Conservation (phyloP, 2,329 filamentous ascomycete genomes). For the Trichoderma semiorbis region DNA sequence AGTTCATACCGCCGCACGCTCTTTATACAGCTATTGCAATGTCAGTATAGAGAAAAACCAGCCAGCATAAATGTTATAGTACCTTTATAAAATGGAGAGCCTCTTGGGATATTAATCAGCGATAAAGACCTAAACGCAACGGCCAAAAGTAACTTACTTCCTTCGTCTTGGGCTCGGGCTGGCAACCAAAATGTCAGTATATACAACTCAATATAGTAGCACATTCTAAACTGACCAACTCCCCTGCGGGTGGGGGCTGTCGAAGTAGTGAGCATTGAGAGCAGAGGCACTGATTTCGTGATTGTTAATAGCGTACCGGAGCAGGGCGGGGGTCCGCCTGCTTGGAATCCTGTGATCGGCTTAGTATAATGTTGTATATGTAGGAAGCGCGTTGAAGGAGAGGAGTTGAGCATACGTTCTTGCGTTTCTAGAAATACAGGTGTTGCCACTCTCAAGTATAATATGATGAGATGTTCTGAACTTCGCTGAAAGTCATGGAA, state of each 20-base stretch:
- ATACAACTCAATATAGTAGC: neutral
- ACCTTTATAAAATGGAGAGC: neutral
- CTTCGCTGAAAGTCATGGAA: too few relatives aligned
- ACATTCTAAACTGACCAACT: neutral
- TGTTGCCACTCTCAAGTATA: too few relatives aligned
- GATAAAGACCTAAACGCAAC: neutral
- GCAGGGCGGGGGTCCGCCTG: neutral
- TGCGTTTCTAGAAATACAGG: too few relatives aligned
- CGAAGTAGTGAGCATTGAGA: neutral
- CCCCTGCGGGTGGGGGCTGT: neutral
- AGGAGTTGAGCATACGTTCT: too few relatives aligned
- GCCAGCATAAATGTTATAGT: neutral
- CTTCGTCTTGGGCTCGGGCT: neutral
- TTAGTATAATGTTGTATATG: neutral
- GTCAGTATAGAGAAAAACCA: neutral
- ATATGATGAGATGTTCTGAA: too few relatives aligned
- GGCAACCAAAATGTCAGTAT: neutral
- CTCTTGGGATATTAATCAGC: neutral
- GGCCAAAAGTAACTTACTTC: neutral
- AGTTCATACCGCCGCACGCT: neutral
- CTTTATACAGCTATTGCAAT: neutral
- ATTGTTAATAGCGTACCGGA: neutral
- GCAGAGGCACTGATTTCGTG: neutral
- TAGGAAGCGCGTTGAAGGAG: too few relatives aligned
- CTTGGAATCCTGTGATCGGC: neutral